Evolutionary conservation across 208 protist genomes (phyloP).

Genomic region (Spongospora subterranea): DNA sequence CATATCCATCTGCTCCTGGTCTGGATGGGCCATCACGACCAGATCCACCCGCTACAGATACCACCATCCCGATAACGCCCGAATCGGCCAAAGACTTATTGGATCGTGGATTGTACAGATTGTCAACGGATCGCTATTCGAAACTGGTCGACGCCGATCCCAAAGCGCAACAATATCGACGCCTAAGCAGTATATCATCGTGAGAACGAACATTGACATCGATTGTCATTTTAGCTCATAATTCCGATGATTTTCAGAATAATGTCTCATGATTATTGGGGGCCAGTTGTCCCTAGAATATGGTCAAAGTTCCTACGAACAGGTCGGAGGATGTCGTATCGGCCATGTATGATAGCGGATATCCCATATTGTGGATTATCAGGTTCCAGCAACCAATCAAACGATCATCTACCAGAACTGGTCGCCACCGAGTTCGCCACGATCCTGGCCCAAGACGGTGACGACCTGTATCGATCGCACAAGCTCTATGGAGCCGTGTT

Average conservation of each 20-base stretch:
- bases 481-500: not conserved
- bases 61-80: not conserved
- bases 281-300: not conserved
- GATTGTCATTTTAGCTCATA: not conserved
- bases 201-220: not conserved
- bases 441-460: not conserved
- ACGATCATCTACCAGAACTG: not conserved
- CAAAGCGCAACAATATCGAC: not conserved
- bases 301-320: slow-evolving; percentile 48
- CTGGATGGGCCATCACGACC: too few species aligned
- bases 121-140: not conserved
- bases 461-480: not conserved
- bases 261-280: slow-evolving; percentile 37
- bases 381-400: too few species aligned
- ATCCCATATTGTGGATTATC: not conserved
- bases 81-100: not conserved
- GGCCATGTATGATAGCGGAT: not conserved
- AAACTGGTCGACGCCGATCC: not conserved
- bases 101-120: slow-evolving; percentile 9
- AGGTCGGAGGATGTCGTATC: not conserved
- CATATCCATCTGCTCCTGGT: too few species aligned
- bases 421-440: not conserved
- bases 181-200: not conserved
- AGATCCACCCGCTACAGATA: too few species aligned
- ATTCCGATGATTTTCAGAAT: not conserved